A percentile compares a stretch with the other conserved stretches of the same genome.
Evolutionary conservation across 2,329 filamentous ascomycete genomes (phyloP).

Genomic region (Lecanosticta acicola): DNA sequence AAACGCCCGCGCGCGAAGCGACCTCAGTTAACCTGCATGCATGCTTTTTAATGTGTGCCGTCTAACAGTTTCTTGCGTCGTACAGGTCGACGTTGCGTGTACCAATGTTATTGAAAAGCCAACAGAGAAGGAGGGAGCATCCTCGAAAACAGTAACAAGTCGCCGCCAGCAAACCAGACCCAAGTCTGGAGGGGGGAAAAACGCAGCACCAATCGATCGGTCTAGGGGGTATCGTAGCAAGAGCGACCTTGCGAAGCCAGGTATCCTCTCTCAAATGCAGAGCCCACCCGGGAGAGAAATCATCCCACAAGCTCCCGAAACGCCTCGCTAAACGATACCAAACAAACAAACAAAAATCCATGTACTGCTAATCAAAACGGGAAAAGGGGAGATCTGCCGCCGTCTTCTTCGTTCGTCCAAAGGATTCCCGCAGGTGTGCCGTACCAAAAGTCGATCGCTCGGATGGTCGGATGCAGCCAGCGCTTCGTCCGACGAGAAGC

Average conservation of each 20-base stretch:
- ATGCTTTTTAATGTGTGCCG: not conserved
- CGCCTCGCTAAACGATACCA: slow-evolving; percentile 27
- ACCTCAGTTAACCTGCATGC: not conserved
- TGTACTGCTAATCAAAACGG: slow-evolving; percentile 9
- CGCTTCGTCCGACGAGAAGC: slow-evolving; percentile 5
- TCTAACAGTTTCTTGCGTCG: not conserved
- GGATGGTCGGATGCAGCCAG: not conserved
- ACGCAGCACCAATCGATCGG: slow-evolving; percentile 4
- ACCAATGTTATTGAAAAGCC: not conserved
- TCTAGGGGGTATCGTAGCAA: slow-evolving; percentile 22
- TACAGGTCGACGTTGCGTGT: not conserved
- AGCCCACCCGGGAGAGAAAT: slow-evolving; percentile 18
- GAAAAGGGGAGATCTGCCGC: slow-evolving; percentile 6
- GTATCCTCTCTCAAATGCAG: slow-evolving; percentile 24
- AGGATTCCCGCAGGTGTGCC: too few relatives aligned
- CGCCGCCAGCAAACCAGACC: not conserved
- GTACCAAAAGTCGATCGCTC: too few relatives aligned
- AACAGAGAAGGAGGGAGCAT: not conserved
- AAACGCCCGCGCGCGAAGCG: too few relatives aligned
- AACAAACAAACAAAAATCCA: slow-evolving; percentile 2
- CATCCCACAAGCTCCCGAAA: slow-evolving; percentile 27
- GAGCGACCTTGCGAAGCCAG: slow-evolving; percentile 22
- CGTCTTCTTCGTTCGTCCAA: not conserved
- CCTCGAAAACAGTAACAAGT: not conserved
- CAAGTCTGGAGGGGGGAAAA: too few relatives aligned